Evolutionary conservation across 2,329 filamentous ascomycete genomes (phyloP), one percentile per base, ranked within the genome.

Genomic region (Fusarium tjaetaba): DNA sequence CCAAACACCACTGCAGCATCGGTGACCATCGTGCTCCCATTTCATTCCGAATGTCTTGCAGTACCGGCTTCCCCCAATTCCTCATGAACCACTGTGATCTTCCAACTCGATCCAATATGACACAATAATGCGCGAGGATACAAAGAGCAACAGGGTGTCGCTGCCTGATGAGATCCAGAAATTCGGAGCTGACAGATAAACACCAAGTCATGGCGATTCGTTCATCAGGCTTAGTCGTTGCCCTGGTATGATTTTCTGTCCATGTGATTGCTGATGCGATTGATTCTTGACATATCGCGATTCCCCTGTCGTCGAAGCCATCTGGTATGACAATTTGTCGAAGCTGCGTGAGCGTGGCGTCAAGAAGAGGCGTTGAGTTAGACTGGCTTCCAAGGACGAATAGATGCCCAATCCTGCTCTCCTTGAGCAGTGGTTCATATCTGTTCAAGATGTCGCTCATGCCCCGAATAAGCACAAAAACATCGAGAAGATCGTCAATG

Each of bases 401-500:
- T 9, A 76, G 16, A 3, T 16, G 39, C 0, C 34, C 28, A 11
- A 76, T 22, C 4, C 32, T 48, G 11, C 74, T 72, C 3, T 36
- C 26, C 3, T 55, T 53, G 1, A 78, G 58, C 11, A 56, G 26
- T 4, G 62, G 30, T 11, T 79, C 71, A 5, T 71, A 80, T 5
- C 76, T 75, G 26, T 73, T 48, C 6, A 82, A 63, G 13, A 82
- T 79, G 26, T 73, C 72, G 48, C 63, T 75, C 75, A 82, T 81
- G 42, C 81, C 81, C 11, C 77, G 72, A 7, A 78, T 69, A 2
- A 82, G 73, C 11, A 78, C 60, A 53, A 81, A 80, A 3, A 82
- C 76, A 38, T 82, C 81, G 18, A 81, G 41, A 36, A 82, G 56
- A 38, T 82, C 79, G 15, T 80, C 78, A 5, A 82, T 57, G 2